Percentiles rank a stretch among this genome's conserved stretches.
Conservation (phyloP, 176 grass and related monocot species). For the Canna indica region DNA sequence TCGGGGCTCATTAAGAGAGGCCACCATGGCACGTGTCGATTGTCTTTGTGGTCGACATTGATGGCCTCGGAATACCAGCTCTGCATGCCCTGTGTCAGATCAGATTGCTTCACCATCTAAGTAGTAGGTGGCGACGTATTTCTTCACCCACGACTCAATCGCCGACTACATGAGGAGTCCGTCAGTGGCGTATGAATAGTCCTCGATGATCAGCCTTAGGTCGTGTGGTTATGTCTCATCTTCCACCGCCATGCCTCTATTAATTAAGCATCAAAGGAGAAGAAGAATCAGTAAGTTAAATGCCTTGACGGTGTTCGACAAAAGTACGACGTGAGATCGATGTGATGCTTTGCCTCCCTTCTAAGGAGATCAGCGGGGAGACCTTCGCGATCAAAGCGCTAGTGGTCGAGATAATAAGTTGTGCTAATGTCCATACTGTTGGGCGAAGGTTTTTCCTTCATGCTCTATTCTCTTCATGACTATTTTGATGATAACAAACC, state of each 20-base stretch:
- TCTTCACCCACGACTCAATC: conserved; percentile 40
- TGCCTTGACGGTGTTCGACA: background rate
- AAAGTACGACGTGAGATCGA: background rate
- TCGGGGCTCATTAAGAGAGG: conserved; percentile 38
- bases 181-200: conserved; percentile 87
- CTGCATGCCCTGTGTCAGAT: conserved; percentile 69
- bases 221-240: conserved; percentile 60
- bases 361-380: conserved; percentile 88
- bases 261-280: background rate
- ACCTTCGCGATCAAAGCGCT: conserved; percentile 78
- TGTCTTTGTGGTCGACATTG: conserved; percentile 62
- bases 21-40: conserved; percentile 72
- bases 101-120: conserved; percentile 31
- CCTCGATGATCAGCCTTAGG: conserved; percentile 66
- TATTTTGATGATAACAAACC: no score
- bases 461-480: no score
- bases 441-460: no score
- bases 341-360: conserved; percentile 30
- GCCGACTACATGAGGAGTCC: conserved; percentile 80
- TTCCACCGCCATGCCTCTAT: conserved; percentile 86
- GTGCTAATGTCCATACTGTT: conserved; percentile 85
- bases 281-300: background rate
- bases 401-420: conserved; percentile 45
- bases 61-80: conserved; percentile 69
- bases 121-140: conserved; percentile 72